Conservation (phyloP, 2,329 filamentous ascomycete species). For the Alternaria gaisen region DNA sequence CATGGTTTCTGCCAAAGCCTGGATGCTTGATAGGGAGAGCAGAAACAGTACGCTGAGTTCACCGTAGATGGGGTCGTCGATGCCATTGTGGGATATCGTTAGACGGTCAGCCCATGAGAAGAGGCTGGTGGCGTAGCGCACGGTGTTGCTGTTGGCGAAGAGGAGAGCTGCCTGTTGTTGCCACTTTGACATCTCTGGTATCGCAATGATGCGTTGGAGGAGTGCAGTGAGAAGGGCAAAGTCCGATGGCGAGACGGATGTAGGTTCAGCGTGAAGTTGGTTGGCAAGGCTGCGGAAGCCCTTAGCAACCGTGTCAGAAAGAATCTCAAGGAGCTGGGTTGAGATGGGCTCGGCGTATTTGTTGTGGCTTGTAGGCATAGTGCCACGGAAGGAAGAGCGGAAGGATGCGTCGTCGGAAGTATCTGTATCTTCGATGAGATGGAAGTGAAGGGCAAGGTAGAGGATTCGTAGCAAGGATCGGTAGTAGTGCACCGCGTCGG, state of each 20-base stretch:
- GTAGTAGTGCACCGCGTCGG: conserved; percentile 74
- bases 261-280: conserved; percentile 79
- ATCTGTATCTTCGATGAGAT: conserved; percentile 54
- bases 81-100: conserved; percentile 60
- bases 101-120: conserved; percentile 95
- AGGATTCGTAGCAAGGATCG: conserved; percentile 84
- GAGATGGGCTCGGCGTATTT: conserved; percentile 37
- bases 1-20: conserved; percentile 84
- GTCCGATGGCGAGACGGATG: conserved; percentile 75
- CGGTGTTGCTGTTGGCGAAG: conserved; percentile 70
- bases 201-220: conserved; percentile 80
- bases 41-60: conserved; percentile 91
- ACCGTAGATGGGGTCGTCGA: conserved; percentile 88
- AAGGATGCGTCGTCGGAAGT: conserved; percentile 32
- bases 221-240: conserved; percentile 88
- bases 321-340: conserved; percentile 73
- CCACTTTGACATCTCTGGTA: conserved; percentile 77
- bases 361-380: conserved; percentile 56
- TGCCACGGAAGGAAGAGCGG: conserved; percentile 48
- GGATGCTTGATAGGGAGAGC: conserved; percentile 83
- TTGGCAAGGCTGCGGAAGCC: conserved; percentile 84
- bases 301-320: conserved; percentile 79
- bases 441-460: conserved; percentile 79
- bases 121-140: conserved; percentile 83
- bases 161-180: conserved; percentile 56